A percentile compares a stretch with the other conserved stretches of the same genome.
Evolutionary conservation across 2,329 filamentous ascomycete species (phyloP).

Genomic region (Camillea tinctor): DNA sequence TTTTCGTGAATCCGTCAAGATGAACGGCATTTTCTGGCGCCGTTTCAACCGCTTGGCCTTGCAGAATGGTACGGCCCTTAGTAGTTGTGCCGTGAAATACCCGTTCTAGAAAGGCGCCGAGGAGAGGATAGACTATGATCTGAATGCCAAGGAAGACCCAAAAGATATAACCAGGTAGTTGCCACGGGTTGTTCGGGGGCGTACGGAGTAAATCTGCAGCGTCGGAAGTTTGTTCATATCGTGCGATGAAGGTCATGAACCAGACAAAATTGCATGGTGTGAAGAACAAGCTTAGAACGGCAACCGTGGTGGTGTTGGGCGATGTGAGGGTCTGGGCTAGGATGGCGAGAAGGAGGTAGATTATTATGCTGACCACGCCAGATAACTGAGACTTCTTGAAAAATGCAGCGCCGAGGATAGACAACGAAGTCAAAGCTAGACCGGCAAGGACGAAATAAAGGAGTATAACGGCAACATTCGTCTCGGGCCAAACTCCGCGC

Average conservation of each 20-base stretch:
- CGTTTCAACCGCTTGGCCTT: constrained; percentile 26
- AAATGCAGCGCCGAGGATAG: constrained; percentile 76
- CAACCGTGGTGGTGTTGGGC: constrained; percentile 62
- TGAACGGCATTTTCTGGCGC: constrained; percentile 58
- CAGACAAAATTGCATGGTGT: constrained; percentile 86
- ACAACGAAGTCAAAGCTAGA: constrained; percentile 74
- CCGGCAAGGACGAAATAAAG: constrained; percentile 76
- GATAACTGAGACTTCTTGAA: constrained; percentile 87
- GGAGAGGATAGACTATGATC: constrained; percentile 71
- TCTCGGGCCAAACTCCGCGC: constrained; percentile 62
- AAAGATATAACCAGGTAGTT: constrained; percentile 70
- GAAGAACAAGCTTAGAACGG: constrained; percentile 73
- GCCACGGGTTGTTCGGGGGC: constrained; percentile 66
- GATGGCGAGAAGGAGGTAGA: constrained; percentile 73
- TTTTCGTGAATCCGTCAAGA: constrained; percentile 73
- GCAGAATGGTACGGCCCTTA: constrained; percentile 54
- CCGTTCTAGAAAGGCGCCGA: constrained; percentile 74
- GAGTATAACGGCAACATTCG: constrained; percentile 64
- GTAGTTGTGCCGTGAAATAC: constrained; percentile 73
- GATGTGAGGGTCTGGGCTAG: constrained; percentile 72
- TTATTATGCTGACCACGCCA: constrained; percentile 74
- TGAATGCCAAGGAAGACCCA: constrained; percentile 78
- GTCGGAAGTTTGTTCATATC: constrained; percentile 65
- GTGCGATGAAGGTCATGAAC: constrained; percentile 73
- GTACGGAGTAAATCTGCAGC: constrained; percentile 60